These are phyloP conservation scores for Pythium utonaiense DNA, from an alignment of 352 stramenopile species.

Conservation along the genomic window DNA sequence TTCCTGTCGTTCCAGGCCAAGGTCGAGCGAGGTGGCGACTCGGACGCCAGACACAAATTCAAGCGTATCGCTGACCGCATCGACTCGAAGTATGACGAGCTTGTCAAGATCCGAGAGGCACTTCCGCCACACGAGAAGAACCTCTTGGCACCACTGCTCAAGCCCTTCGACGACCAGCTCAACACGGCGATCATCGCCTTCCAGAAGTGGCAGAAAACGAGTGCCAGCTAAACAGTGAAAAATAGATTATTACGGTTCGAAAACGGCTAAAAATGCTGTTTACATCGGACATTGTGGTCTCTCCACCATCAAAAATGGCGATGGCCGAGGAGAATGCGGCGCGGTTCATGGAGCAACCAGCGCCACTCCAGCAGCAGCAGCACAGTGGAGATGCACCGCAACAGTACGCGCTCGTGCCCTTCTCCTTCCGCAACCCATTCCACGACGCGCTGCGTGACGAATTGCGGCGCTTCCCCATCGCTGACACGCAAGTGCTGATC, in stretches of 20 bases:
- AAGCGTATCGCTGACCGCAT: constrained; percentile 87
- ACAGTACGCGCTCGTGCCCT: constrained; percentile 49
- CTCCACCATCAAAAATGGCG: constrained; percentile 4
- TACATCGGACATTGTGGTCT: too few species aligned
- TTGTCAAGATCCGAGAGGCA: constrained; percentile 77
- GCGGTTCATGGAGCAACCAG: constrained; percentile 22
- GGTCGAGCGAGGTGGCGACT: constrained; percentile 43
- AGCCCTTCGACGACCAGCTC: constrained; percentile 84
- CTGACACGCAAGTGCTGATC: constrained; percentile 49
- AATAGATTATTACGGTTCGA: constrained; percentile 3
- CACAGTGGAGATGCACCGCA: background rate
- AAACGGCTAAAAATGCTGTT: background rate
- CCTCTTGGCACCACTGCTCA: constrained; percentile 73
- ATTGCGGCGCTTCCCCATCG: constrained; percentile 66
- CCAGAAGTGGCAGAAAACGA: constrained; percentile 19
- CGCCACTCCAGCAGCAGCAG: background rate
- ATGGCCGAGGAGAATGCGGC: background rate
- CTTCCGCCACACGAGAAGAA: constrained; percentile 83
- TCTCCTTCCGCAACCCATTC: constrained; percentile 73
- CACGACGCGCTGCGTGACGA: constrained; percentile 67
- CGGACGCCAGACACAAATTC: constrained; percentile 71
- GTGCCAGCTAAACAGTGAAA: background rate
- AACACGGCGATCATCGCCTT: constrained; percentile 85
- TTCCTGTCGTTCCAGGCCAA: constrained; percentile 82
- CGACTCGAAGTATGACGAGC: constrained; percentile 83